Conservation (phyloP, 345 rosid genomes). For the Iberis pinnata region DNA sequence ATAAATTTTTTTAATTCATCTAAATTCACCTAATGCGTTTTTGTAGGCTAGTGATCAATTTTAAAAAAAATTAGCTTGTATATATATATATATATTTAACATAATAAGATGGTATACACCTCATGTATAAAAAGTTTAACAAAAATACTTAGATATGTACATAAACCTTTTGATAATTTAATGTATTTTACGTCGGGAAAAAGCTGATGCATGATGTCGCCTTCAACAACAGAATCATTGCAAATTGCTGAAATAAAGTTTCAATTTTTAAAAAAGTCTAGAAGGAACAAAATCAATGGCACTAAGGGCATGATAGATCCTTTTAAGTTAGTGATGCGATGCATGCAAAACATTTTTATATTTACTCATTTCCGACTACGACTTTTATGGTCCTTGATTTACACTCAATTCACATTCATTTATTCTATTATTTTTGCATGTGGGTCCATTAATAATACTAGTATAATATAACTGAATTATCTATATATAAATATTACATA, state of each 20-base stretch:
- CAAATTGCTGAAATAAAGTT: slow-evolving; percentile 24
- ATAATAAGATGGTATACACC: not conserved
- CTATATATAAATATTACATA: slow-evolving; percentile 12
- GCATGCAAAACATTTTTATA: slow-evolving; percentile 30
- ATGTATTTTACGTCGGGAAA: slow-evolving; percentile 62
- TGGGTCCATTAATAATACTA: slow-evolving; percentile 3
- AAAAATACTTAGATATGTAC: not conserved
- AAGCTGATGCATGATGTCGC: slow-evolving; percentile 87
- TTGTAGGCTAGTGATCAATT: no score
- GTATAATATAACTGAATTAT: no score
- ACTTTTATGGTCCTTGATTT: slow-evolving; percentile 25
- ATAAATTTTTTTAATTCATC: no score
- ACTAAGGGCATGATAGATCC: slow-evolving; percentile 26
- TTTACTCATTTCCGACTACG: slow-evolving; percentile 24
- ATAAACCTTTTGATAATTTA: slow-evolving; percentile 3
- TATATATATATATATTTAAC: not conserved
- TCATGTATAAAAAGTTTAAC: no score
- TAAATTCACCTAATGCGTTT: no score
- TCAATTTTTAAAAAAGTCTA: slow-evolving; percentile 20
- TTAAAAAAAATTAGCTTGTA: no score
- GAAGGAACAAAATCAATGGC: slow-evolving; percentile 23
- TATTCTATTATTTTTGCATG: not conserved
- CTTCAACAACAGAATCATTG: slow-evolving; percentile 50
- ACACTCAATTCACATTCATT: not conserved
- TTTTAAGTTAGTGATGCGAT: slow-evolving; percentile 33